Evolutionary conservation across 2,329 filamentous ascomycete species (phyloP), one percentile per base, ranked within the genome.

Genomic region (Tympanopsis confertula): DNA sequence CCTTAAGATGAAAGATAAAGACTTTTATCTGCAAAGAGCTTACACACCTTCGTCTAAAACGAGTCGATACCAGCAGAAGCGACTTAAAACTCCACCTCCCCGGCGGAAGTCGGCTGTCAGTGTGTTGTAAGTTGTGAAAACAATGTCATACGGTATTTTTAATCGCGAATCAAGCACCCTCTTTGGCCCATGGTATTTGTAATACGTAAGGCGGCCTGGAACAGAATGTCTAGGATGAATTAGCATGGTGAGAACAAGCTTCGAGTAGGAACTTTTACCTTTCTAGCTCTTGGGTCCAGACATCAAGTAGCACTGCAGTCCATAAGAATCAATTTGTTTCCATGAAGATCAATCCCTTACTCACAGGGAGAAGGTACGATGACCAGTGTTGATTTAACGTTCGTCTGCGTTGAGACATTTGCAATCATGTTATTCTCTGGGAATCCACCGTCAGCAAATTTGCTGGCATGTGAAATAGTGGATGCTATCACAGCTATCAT

Each of bases 41-140:
- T n/a, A n/a, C n/a, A n/a, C 28, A 50, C 47, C 47, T 48, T 50
- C 47, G 19, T 50, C 47, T 4, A 50, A 17, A n/a, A n/a, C n/a
- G n/a, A n/a, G 26, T 2, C 42, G 38, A 17, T 41, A 41, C 46
- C 46, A 45, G 17, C 41, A 38, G 15, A 45, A 42, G 3, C 28
- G 32, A 18, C 18, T 12, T 4, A 48, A 37, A 5, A n/a, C n/a
- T n/a, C 42, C 43, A 19, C 42, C 42, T 2, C 46, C 43, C 12
- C 39, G 39, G 12, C 41, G 39, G 13, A 38, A 43, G 20, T 48
- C 46, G 17, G 44, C 44, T 7, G 42, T 39, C 7, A 45, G 33
- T 22, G 46, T 48, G 12, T 40, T 43, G 19, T 47, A 48, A n/a
- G 46, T 48, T 15, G 46, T 38, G 12, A 48, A 26, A n/a, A 48